A percentile compares a stretch with the other conserved stretches of the same genome.
Evolutionary conservation across 2,329 filamentous ascomycete species (phyloP).

Genomic region (Diaporthe amygdali): DNA sequence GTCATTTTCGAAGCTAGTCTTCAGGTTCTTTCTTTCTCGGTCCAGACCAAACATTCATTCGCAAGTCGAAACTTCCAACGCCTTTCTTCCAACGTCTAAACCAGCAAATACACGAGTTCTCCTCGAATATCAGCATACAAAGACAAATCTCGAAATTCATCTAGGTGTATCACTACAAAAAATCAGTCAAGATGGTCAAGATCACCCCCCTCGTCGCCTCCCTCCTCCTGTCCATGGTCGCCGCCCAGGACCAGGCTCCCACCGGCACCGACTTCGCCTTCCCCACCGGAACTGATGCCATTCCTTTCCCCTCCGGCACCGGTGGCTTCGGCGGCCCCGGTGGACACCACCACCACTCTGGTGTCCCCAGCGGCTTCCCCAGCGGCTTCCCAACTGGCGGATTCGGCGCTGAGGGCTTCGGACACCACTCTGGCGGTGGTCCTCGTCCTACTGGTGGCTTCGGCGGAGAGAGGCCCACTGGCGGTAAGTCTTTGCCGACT

Average conservation of each 20-base stretch:
- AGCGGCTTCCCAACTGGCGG: conserved; percentile 9
- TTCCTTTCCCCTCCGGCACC: background rate
- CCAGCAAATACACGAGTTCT: background rate
- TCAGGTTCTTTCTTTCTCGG: conserved; percentile 23
- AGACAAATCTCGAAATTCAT: background rate
- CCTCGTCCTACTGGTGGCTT: conserved; percentile 15
- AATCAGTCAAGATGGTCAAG: conserved; percentile 27
- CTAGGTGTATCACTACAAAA: background rate
- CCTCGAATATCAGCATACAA: background rate
- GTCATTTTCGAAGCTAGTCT: conserved; percentile 27
- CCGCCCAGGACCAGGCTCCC: conserved; percentile 18
- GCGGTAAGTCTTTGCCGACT: background rate
- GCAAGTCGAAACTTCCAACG: conserved; percentile 22
- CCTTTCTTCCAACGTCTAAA: conserved; percentile 7
- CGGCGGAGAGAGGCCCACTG: background rate
- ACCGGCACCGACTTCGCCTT: conserved; percentile 9
- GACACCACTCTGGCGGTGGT: conserved; percentile 4
- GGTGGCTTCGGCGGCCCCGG: background rate
- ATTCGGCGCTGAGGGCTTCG: conserved; percentile 1
- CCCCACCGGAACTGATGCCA: conserved; percentile 16
- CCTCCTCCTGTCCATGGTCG: conserved; percentile 21
- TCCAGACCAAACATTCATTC: conserved; percentile 24
- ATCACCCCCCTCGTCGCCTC: conserved; percentile 25
- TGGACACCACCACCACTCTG: conserved; percentile 4
- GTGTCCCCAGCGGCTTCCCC: background rate